Evolutionary conservation across 352 stramenopile genomes (phyloP).

Genomic region (Phytophthora syringae): DNA sequence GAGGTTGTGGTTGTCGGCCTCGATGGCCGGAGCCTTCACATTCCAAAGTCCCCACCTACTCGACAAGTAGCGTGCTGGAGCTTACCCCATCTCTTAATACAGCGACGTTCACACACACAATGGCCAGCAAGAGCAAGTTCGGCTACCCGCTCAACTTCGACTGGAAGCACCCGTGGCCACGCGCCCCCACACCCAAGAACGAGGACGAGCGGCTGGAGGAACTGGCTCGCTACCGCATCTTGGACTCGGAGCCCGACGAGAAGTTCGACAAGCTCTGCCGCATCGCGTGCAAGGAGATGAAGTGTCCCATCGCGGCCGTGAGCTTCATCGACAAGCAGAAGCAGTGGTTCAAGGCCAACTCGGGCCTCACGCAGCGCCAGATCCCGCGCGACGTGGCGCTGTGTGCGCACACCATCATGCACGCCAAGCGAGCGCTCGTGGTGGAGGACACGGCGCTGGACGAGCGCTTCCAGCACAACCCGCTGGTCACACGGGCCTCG

Average conservation of each 20-base stretch:
- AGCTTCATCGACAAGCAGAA: constrained; percentile 89
- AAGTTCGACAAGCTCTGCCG: constrained; percentile 90
- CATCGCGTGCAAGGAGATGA: constrained; percentile 91
- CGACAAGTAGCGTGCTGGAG: not conserved
- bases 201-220: constrained; percentile 75
- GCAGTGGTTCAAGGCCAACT: constrained; percentile 91
- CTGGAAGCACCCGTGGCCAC: constrained; percentile 87
- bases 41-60: constrained; percentile 36
- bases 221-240: constrained; percentile 73
- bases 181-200: constrained; percentile 69
- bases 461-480: constrained; percentile 86
- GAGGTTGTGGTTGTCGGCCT: constrained; percentile 20
- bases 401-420: constrained; percentile 89
- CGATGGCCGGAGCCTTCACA: constrained; percentile 11
- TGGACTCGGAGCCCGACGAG: constrained; percentile 84
- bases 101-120: too few relatives aligned
- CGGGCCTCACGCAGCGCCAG: constrained; percentile 81
- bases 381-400: constrained; percentile 85
- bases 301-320: constrained; percentile 87
- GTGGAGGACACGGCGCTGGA: constrained; percentile 85
- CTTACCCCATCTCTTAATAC: not conserved
- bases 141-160: constrained; percentile 86
- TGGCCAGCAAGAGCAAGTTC: constrained; percentile 44
- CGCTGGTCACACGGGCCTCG: constrained; percentile 80
- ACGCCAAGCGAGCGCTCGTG: constrained; percentile 80